A percentile compares a stretch with the other conserved stretches of the same genome.
phyloP scores from a whole-genome alignment of 2,329 filamentous ascomycete genomes.

The Rhinocladiella mackenziei region DNA sequence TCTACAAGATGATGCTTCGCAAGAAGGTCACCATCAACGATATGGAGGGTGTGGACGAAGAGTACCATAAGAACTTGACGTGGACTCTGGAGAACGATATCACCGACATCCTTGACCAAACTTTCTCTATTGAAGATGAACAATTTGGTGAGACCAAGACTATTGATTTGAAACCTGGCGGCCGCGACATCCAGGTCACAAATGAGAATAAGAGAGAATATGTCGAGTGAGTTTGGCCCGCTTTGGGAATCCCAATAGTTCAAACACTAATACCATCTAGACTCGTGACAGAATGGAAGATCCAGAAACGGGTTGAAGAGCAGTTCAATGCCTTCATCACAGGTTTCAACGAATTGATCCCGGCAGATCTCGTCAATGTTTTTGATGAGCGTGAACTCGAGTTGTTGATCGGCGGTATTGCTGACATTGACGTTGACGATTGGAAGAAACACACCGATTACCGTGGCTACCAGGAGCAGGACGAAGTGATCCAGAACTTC shows the following conservation, averaged over 20 bases:
- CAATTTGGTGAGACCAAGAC: constrained; percentile 91
- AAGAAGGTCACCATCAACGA: constrained; percentile 89
- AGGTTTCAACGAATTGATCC: constrained; percentile 96
- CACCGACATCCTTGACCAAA: constrained; percentile 87
- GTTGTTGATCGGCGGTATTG: constrained; percentile 94
- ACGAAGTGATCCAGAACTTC: constrained; percentile 97
- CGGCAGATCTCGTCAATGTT: constrained; percentile 92
- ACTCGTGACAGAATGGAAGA: constrained; percentile 98
- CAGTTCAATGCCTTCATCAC: constrained; percentile 98
- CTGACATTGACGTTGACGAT: constrained; percentile 99
- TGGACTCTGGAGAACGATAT: constrained; percentile 99
- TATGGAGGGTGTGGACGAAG: constrained; percentile 98
- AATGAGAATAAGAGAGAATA: constrained; percentile 99
- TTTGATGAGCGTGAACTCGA: constrained; percentile 98
- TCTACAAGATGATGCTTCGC: constrained; percentile 98
- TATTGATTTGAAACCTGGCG: constrained; percentile 87
- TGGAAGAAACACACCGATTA: constrained; percentile 99
- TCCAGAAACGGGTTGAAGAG: constrained; percentile 95
- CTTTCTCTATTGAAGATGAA: constrained; percentile 95
- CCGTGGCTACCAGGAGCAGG: constrained; percentile 93
- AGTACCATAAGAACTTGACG: constrained; percentile 92
- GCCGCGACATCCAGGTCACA: constrained; percentile 88
- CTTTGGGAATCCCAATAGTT: not conserved
- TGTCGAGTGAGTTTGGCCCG: constrained; percentile 66
- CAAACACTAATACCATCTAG: constrained; percentile 36